phyloP scores from a whole-genome alignment of 495 filamentous ascomycete genomes.

The Rusavskia elegans region DNA sequence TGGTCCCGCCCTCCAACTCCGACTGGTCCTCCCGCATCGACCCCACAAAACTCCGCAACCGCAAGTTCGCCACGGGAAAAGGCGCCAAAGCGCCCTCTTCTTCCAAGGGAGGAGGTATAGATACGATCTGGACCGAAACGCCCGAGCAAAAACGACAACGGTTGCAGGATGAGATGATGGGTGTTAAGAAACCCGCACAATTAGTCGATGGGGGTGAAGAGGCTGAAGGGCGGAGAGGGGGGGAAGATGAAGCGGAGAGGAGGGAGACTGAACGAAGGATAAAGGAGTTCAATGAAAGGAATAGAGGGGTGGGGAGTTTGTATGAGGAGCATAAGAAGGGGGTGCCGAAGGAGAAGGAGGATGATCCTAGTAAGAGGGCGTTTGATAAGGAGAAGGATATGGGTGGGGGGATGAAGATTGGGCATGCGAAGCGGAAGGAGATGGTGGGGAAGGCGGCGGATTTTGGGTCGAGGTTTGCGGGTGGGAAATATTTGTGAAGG shows the following conservation, averaged over 20 bases:
- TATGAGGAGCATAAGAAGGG: conserved; percentile 3
- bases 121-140: conserved; percentile 77
- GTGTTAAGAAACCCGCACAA: conserved; percentile 33
- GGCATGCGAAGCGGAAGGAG: conserved; percentile 58
- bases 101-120: conserved; percentile 15
- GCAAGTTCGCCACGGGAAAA: conserved; percentile 71
- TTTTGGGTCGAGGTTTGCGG: conserved; percentile 69
- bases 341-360: conserved; percentile 45
- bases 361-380: conserved; percentile 76
- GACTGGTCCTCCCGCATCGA: conserved; percentile 55
- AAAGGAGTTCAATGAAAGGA: conserved; percentile 40
- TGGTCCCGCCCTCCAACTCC: conserved; percentile 55
- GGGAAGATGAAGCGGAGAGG: conserved; percentile 20
- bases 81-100: conserved; percentile 24
- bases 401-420: conserved; percentile 54
- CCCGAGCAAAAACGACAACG: conserved; percentile 74
- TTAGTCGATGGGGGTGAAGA: conserved; percentile 2
- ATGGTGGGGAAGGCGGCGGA: conserved; percentile 66
- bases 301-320: conserved; percentile 40
- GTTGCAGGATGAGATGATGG: conserved; percentile 73
- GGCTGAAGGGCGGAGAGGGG: conserved; percentile 13
- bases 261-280: conserved; percentile 38
- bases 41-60: conserved; percentile 65
- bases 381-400: conserved; percentile 97
- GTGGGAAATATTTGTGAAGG: conserved; percentile 53